Conservation (phyloP, 176 grass and related monocot genomes). For the Eragrostis curvula region DNA sequence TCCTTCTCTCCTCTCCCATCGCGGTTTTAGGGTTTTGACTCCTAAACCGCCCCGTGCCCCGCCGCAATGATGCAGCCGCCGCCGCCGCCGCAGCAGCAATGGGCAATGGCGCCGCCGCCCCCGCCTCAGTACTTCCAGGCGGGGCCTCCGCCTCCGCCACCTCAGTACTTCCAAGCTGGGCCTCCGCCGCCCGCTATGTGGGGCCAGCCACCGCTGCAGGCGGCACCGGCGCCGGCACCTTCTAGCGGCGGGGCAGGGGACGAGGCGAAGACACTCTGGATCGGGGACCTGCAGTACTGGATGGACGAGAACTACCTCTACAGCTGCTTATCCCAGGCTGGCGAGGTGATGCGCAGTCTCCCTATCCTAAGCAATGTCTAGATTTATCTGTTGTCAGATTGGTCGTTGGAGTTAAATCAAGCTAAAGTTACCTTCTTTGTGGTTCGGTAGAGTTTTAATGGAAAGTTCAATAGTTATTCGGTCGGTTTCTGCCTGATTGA, state of each 20-base stretch:
- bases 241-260: slow-evolving; percentile 36
- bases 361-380: not conserved
- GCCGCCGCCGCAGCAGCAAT: slow-evolving; percentile 38
- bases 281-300: slow-evolving; percentile 92
- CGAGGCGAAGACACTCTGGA: slow-evolving; percentile 88
- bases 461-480: not conserved
- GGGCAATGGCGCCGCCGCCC: slow-evolving; percentile 38
- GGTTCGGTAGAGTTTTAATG: not conserved
- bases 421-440: not conserved
- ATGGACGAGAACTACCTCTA: slow-evolving; percentile 97
- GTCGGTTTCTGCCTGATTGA: not conserved
- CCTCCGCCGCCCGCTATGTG: slow-evolving; percentile 38
- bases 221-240: not conserved
- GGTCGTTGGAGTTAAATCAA: not conserved
- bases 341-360: slow-evolving; percentile 36
- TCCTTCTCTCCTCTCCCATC: not conserved
- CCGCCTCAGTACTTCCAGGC: slow-evolving; percentile 34
- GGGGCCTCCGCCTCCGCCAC: slow-evolving; percentile 1
- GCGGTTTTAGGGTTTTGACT: slow-evolving; percentile 35
- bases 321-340: slow-evolving; percentile 61
- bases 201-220: slow-evolving; percentile 38
- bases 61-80: slow-evolving; percentile 44
- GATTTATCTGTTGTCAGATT: not conserved
- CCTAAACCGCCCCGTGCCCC: slow-evolving; percentile 21
- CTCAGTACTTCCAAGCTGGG: slow-evolving; percentile 19